Conservation (phyloP, 2,329 filamentous ascomycete genomes). For the Talaromyces marneffei region DNA sequence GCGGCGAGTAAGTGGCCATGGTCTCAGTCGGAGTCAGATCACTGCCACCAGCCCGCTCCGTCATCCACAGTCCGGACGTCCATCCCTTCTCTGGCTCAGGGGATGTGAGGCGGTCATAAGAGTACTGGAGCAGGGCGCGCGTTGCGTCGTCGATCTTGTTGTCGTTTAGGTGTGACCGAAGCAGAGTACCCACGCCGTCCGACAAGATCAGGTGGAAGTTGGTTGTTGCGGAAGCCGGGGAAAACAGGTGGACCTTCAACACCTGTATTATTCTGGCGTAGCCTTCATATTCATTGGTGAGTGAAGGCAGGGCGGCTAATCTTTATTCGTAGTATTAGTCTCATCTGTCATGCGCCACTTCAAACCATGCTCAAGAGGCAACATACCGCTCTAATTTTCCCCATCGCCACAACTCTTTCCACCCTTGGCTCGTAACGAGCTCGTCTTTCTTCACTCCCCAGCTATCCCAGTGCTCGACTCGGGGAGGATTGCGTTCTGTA, state of each 20-base stretch:
- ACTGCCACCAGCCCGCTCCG: constrained; percentile 62
- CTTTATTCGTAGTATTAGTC: not conserved
- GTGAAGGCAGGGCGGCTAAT: not conserved
- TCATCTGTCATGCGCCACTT: not conserved
- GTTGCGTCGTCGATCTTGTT: constrained; percentile 13
- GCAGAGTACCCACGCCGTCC: not conserved
- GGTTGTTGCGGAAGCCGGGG: constrained; percentile 9
- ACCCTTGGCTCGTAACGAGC: constrained; percentile 61
- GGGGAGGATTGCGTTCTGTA: constrained; percentile 60
- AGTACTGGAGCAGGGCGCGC: constrained; percentile 20
- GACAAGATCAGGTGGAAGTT: constrained; percentile 6
- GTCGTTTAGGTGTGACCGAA: constrained; percentile 1
- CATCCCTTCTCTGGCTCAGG: constrained; percentile 43
- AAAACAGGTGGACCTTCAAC: constrained; percentile 21
- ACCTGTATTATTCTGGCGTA: constrained; percentile 21
- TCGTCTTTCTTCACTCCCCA: constrained; percentile 57
- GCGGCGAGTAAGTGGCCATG: constrained; percentile 39
- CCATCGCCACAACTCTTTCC: constrained; percentile 43
- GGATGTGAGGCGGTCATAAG: constrained; percentile 24
- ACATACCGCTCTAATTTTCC: constrained; percentile 26
- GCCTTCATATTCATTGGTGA: constrained; percentile 3
- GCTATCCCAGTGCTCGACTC: constrained; percentile 54
- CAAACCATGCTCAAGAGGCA: not conserved
- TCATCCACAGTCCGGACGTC: constrained; percentile 77
- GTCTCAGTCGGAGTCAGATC: constrained; percentile 66